phyloP scores from a whole-genome alignment of 2,329 filamentous ascomycete species.

The Atkinsonella texensis region DNA sequence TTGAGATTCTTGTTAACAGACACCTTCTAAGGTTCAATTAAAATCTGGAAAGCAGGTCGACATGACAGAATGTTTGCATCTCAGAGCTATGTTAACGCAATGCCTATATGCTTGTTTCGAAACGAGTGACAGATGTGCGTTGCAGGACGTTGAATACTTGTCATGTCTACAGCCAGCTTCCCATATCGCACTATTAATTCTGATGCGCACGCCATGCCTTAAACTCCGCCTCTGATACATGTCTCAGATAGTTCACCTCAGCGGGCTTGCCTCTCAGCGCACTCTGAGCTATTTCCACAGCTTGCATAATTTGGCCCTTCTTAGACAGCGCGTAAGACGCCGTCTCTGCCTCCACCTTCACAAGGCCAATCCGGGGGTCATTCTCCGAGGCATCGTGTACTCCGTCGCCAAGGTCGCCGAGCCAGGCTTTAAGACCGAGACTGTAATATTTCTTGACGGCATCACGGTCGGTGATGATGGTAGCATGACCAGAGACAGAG shows the following conservation, averaged over 20 bases:
- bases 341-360: constrained; percentile 60
- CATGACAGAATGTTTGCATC: too few species aligned
- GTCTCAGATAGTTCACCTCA: constrained; percentile 61
- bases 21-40: too few species aligned
- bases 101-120: too few species aligned
- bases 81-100: too few species aligned
- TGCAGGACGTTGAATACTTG: too few species aligned
- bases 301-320: constrained; percentile 50
- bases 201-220: constrained; percentile 36
- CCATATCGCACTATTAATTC: neutral
- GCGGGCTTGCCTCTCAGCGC: constrained; percentile 60
- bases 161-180: too few species aligned
- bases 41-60: too few species aligned
- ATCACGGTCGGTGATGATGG: constrained; percentile 55
- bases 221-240: constrained; percentile 57
- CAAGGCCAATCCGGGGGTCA: constrained; percentile 73
- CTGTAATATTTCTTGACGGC: constrained; percentile 66
- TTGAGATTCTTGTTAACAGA: too few species aligned
- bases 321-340: constrained; percentile 58
- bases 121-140: too few species aligned
- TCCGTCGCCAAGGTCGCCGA: constrained; percentile 76
- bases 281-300: constrained; percentile 64
- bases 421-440: constrained; percentile 64
- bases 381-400: constrained; percentile 70
- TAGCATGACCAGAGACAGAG: constrained; percentile 63